Evolutionary conservation across 1,284 basidiomycete species (phyloP).

Genomic region (Leccinum fuscescens): DNA sequence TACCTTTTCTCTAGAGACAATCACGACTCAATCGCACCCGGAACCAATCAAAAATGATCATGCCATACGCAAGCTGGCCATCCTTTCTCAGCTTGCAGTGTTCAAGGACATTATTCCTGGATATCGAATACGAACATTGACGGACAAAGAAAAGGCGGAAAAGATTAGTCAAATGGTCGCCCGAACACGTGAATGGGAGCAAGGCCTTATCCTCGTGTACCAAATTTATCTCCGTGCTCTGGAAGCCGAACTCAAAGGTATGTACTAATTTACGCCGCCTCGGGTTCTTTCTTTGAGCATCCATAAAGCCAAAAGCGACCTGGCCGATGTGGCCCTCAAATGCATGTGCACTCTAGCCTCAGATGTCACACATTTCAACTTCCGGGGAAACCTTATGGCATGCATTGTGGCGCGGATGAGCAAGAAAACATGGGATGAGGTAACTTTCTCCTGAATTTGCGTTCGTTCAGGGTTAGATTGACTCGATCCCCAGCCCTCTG

Average conservation of each 20-base stretch:
- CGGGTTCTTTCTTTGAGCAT: conserved; percentile 23
- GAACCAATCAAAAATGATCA: conserved; percentile 76
- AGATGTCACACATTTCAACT: conserved; percentile 96
- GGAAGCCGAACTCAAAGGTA: conserved; percentile 86
- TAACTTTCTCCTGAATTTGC: conserved; percentile 37
- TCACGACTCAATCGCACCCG: conserved; percentile 65
- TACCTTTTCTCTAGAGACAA: conserved; percentile 74
- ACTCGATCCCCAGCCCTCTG: conserved; percentile 57
- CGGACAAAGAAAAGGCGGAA: conserved; percentile 87
- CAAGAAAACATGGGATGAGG: conserved; percentile 84
- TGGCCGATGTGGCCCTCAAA: conserved; percentile 73
- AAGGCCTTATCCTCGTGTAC: conserved; percentile 89
- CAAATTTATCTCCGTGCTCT: conserved; percentile 85
- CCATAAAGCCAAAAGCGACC: conserved; percentile 62
- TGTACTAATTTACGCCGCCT: conserved; percentile 28
- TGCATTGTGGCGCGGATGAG: conserved; percentile 85
- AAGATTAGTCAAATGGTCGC: conserved; percentile 95
- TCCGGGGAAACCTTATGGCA: conserved; percentile 89
- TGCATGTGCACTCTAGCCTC: conserved; percentile 86
- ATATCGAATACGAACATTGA: conserved; percentile 84
- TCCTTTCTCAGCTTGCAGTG: conserved; percentile 90
- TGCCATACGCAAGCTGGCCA: conserved; percentile 83
- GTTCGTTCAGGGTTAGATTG: conserved; percentile 11
- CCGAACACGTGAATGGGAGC: conserved; percentile 92
- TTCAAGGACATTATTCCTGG: conserved; percentile 96